A percentile compares a stretch with the other conserved stretches of the same genome.
phyloP scores from a whole-genome alignment of 2,329 filamentous ascomycete genomes.

The Ascochyta lentis region DNA sequence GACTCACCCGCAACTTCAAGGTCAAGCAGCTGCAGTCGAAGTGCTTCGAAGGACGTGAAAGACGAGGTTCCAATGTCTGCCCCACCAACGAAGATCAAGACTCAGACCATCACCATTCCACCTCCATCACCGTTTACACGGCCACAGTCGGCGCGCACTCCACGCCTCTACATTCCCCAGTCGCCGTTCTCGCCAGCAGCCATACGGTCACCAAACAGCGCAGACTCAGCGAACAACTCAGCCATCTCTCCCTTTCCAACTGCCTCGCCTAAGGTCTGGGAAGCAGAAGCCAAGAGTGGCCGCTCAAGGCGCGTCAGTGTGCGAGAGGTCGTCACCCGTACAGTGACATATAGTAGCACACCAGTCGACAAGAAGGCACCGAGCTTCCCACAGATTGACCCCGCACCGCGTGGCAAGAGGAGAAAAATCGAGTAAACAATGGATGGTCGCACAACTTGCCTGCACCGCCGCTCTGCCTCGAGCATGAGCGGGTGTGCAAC shows the following conservation, averaged over 20 bases:
- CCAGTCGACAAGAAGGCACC: slow-evolving; percentile 48
- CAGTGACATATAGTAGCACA: slow-evolving; percentile 81
- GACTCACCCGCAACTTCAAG: slow-evolving; percentile 45
- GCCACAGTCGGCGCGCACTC: slow-evolving; percentile 66
- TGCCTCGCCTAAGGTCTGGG: slow-evolving; percentile 80
- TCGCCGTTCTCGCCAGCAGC: slow-evolving; percentile 72
- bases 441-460: slow-evolving; percentile 27
- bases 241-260: slow-evolving; percentile 77
- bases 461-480: slow-evolving; percentile 23
- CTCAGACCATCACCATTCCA: slow-evolving; percentile 64
- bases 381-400: slow-evolving; percentile 72
- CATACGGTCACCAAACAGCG: slow-evolving; percentile 72
- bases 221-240: slow-evolving; percentile 50
- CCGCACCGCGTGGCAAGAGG: slow-evolving; percentile 90
- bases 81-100: slow-evolving; percentile 52
- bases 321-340: slow-evolving; percentile 90
- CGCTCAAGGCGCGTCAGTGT: slow-evolving; percentile 70
- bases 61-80: slow-evolving; percentile 51
- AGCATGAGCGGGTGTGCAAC: slow-evolving; percentile 36
- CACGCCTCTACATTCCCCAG: slow-evolving; percentile 75
- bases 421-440: slow-evolving; percentile 68
- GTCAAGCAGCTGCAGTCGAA: slow-evolving; percentile 49
- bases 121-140: slow-evolving; percentile 69
- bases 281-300: slow-evolving; percentile 70
- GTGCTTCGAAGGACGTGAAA: slow-evolving; percentile 33